Conservation (phyloP, 139 green algal genomes). For the Pseudopediastrum boryanum region DNA sequence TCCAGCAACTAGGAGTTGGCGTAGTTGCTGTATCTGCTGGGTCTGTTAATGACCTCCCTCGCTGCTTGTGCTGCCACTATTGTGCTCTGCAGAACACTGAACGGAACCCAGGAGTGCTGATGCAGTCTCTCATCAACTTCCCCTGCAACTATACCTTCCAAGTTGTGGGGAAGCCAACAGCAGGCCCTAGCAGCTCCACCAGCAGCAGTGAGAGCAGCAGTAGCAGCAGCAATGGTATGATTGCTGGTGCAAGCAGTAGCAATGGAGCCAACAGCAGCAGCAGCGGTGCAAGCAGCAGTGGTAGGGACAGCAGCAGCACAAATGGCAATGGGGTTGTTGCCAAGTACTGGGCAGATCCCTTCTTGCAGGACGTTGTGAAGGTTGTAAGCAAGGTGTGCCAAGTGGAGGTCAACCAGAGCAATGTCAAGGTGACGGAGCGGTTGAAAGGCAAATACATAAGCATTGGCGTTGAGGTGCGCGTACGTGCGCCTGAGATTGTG, state of each 20-base stretch:
- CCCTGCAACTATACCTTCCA: conserved; percentile 64
- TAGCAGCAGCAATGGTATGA: too few species aligned
- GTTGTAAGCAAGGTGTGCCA: conserved; percentile 33
- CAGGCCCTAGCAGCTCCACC: too few species aligned
- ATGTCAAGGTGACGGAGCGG: conserved; percentile 39
- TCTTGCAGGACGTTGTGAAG: conserved; percentile 33
- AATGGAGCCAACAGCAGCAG: too few species aligned
- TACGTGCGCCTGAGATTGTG: conserved; percentile 7
- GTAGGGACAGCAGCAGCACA: too few species aligned
- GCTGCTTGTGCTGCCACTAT: background rate
- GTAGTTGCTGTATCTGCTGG: background rate
- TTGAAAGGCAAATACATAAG: conserved; percentile 60
- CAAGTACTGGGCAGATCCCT: conserved; percentile 1
- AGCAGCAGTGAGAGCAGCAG: too few species aligned
- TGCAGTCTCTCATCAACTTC: conserved; percentile 60
- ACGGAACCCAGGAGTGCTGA: conserved; percentile 46
- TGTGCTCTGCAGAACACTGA: conserved; percentile 56
- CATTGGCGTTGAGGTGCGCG: conserved; percentile 38
- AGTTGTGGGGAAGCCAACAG: background rate
- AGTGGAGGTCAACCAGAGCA: conserved; percentile 16
- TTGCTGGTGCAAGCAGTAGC: too few species aligned
- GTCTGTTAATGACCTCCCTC: background rate
- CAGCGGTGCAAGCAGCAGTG: too few species aligned
- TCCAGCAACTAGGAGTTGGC: background rate
- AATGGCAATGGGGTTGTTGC: conserved; percentile 3